Evolutionary conservation across 2,329 filamentous ascomycete genomes (phyloP).

Genomic region (Cordyceps farinosa): DNA sequence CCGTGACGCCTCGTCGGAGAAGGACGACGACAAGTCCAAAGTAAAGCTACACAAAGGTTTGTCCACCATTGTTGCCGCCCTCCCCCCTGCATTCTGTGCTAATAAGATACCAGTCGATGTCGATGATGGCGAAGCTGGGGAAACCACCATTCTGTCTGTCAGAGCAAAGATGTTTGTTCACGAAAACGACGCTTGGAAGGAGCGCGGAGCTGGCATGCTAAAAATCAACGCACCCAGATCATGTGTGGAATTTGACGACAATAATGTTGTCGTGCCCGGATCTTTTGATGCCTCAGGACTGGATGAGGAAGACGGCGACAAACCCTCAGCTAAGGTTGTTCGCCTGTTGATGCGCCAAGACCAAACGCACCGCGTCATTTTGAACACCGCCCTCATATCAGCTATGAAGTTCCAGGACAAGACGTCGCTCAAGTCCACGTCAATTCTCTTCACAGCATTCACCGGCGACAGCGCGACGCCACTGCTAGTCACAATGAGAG

Average conservation of each 20-base stretch:
- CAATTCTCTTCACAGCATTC: slow-evolving; percentile 63
- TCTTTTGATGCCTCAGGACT: slow-evolving; percentile 54
- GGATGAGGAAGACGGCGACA: slow-evolving; percentile 40
- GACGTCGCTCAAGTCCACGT: slow-evolving; percentile 66
- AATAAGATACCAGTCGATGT: slow-evolving; percentile 52
- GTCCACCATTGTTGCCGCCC: slow-evolving; percentile 27
- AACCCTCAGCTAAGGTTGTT: slow-evolving; percentile 42
- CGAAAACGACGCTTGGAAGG: slow-evolving; percentile 75
- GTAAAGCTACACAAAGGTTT: slow-evolving; percentile 66
- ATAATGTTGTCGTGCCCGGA: slow-evolving; percentile 45
- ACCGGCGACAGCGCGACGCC: slow-evolving; percentile 53
- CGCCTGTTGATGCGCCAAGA: slow-evolving; percentile 90
- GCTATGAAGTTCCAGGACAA: slow-evolving; percentile 77
- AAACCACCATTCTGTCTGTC: slow-evolving; percentile 69
- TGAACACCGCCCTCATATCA: slow-evolving; percentile 79
- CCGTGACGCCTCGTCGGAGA: slow-evolving; percentile 44
- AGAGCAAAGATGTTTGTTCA: slow-evolving; percentile 85
- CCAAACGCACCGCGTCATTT: slow-evolving; percentile 77
- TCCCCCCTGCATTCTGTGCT: slow-evolving; percentile 20
- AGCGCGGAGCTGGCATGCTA: slow-evolving; percentile 77
- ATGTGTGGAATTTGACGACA: slow-evolving; percentile 54
- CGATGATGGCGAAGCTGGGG: slow-evolving; percentile 83
- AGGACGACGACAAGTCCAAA: slow-evolving; percentile 56
- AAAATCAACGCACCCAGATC: slow-evolving; percentile 73
- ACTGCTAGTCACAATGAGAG: slow-evolving; percentile 59